Percentiles rank a stretch among this genome's conserved stretches.
Evolutionary conservation across 345 rosid genomes (phyloP).

Genomic region (Barbarea vulgaris): DNA sequence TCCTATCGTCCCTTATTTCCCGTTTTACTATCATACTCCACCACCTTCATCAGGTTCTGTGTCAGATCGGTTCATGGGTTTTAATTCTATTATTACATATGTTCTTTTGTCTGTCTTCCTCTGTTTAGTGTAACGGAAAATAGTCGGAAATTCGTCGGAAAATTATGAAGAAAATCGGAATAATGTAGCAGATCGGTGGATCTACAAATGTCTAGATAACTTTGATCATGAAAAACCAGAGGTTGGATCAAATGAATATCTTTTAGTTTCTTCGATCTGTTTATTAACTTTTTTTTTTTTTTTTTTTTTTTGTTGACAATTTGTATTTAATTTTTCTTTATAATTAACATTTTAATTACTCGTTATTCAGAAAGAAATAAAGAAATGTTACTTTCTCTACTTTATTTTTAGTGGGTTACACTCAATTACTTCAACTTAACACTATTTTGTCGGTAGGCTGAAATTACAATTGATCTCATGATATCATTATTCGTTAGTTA

Average conservation of each 20-base stretch:
- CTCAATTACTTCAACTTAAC: neutral
- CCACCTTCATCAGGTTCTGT: conserved; percentile 51
- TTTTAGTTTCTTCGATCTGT: conserved; percentile 26
- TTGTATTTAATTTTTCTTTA: conserved; percentile 35
- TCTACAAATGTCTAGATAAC: conserved; percentile 18
- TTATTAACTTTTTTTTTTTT: neutral
- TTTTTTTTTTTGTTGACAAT: conserved; percentile 11
- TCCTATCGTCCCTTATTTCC: conserved; percentile 97
- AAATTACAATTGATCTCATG: neutral
- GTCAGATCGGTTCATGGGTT: conserved; percentile 15
- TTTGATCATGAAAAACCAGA: conserved; percentile 27
- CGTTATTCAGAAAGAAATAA: conserved; percentile 26
- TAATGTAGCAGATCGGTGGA: conserved; percentile 25
- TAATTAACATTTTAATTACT: conserved; percentile 31
- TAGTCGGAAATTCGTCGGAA: conserved; percentile 3
- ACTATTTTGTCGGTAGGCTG: conserved; percentile 35
- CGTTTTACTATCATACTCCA: conserved; percentile 76
- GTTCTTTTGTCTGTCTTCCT: conserved; percentile 2
- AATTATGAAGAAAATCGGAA: neutral
- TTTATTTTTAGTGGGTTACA: neutral
- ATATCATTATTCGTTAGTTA: neutral
- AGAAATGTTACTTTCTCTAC: conserved; percentile 14
- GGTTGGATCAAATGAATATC: conserved; percentile 31
- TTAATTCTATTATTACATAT: neutral
- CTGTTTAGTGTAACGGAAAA: conserved; percentile 27